These are phyloP conservation scores for Pythium insidiosum DNA, from an alignment of 352 stramenopile genomes.

Conservation along the genomic window DNA sequence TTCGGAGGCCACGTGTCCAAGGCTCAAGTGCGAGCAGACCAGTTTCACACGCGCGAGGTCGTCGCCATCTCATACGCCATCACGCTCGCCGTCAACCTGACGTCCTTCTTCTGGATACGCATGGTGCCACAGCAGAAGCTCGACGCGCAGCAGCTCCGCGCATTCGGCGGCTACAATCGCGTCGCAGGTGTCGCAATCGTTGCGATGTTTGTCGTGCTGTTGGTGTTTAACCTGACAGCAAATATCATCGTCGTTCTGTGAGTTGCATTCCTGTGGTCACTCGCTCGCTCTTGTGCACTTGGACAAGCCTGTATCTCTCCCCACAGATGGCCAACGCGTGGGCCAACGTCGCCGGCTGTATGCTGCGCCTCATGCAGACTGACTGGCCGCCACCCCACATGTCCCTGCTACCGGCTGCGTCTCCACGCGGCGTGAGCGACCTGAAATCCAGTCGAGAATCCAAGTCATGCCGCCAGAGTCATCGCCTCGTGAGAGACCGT, in stretches of 20 bases:
- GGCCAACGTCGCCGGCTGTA: no score
- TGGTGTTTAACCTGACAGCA: slow-evolving; percentile 35
- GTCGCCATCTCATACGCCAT: slow-evolving; percentile 3
- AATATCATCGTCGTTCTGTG: slow-evolving; percentile 36
- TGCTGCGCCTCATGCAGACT: no score
- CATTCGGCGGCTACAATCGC: slow-evolving; percentile 41
- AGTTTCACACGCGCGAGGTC: background rate
- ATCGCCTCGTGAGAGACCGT: no score
- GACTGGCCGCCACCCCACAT: no score
- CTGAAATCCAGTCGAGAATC: no score
- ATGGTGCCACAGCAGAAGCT: slow-evolving; percentile 32
- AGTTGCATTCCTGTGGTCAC: no score
- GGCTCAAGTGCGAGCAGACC: slow-evolving; percentile 5
- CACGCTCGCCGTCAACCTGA: slow-evolving; percentile 10
- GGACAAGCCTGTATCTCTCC: no score
- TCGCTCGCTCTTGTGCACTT: no score
- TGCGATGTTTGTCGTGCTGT: slow-evolving; percentile 21
- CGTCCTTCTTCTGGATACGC: slow-evolving; percentile 9
- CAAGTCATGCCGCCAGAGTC: no score
- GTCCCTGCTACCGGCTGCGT: no score
- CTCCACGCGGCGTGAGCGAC: no score
- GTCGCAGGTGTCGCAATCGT: slow-evolving; percentile 23
- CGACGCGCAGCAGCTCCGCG: slow-evolving; percentile 30
- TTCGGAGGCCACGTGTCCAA: slow-evolving; percentile 4
- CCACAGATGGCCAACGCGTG: no score